phyloP scores from a whole-genome alignment of 805 yeast species.

The Candida methanosorbosa region DNA sequence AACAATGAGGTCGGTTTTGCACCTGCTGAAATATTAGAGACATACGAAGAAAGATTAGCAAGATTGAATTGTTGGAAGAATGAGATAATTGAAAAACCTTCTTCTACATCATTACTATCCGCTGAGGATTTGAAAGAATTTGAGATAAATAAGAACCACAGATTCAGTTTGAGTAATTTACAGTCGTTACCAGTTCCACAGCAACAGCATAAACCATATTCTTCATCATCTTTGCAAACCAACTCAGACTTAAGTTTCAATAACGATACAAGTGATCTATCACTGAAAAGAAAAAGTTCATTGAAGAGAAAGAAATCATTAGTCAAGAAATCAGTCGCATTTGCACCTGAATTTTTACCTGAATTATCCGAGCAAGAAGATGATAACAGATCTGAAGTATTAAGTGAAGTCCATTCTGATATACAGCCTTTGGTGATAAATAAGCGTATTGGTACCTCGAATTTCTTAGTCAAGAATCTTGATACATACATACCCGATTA shows the following conservation, averaged over 20 bases:
- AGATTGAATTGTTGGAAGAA: conserved; percentile 88
- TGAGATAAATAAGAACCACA: conserved; percentile 11
- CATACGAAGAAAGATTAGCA: conserved; percentile 85
- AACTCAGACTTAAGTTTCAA: background rate
- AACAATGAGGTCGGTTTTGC: conserved; percentile 69
- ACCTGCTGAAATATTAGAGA: conserved; percentile 92
- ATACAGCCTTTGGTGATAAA: conserved; percentile 11
- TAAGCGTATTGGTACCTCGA: conserved; percentile 19
- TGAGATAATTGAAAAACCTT: conserved; percentile 51
- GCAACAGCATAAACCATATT: no score
- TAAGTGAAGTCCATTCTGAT: conserved; percentile 30
- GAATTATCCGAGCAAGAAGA: conserved; percentile 17
- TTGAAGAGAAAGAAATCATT: conserved; percentile 16
- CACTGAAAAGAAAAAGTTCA: conserved; percentile 15
- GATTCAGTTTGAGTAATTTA: conserved; percentile 4
- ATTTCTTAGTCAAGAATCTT: conserved; percentile 23
- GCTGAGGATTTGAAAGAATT: conserved; percentile 19
- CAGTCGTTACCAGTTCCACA: no score
- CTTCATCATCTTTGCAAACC: background rate
- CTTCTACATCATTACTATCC: conserved; percentile 8
- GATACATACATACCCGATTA: conserved; percentile 19
- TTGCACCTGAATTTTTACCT: conserved; percentile 13
- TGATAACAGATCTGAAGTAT: conserved; percentile 30
- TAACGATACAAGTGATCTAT: conserved; percentile 8
- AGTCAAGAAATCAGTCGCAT: conserved; percentile 21